Base-by-base conservation (phyloP, 1,139 yeast species). In the Kodamaea fungicola region DNA sequence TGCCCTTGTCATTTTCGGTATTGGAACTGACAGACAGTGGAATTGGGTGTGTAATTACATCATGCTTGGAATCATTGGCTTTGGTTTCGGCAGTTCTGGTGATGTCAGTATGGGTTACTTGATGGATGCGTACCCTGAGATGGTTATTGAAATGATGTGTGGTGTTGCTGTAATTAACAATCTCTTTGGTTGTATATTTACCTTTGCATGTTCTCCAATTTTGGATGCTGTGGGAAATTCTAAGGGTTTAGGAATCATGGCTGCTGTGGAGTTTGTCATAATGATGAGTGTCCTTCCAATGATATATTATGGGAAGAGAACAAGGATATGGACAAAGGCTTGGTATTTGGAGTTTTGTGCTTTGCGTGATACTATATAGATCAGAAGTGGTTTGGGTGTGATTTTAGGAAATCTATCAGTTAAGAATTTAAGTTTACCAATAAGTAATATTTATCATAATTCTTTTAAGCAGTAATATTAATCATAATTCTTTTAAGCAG, bases 181-280 rank as follows among this genome's bases (percentile, higher is more conserved):
- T 41, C 41, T 59, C 35, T 51, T 64, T 32, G 71, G 71, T 2
- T 65, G 71, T 38, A 50, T 64, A 6, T 67, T 67, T 42, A 64
- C 72, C 1, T 67, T 66, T 51, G 61, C 65, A 2, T 66, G 72
- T 42, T 62, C 71, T 3, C 65, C 64, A 6, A 65, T 71, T 71
- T 47, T 66, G 10, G 56, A 47, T 7, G 42, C 47, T 6, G 54
- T 64, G 44, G 66, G 70, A 6, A 57, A 55, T 37, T 57, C 64
- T 33, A 52, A 61, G 40, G 62, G 68, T 1, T 62, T 64, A 37
- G 61, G 62, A 25, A 59, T 62, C 2, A 55, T 67, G 47, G 70
- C 69, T 6, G 65, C 58, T 8, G 42, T 67, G 13, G 62, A 62
- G 23, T 50, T 62, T 12, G 47, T 51, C 13, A 39, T 62, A 12